phyloP scores from a whole-genome alignment of 1,284 basidiomycete species.

The Cystobasidium pallidum region DNA sequence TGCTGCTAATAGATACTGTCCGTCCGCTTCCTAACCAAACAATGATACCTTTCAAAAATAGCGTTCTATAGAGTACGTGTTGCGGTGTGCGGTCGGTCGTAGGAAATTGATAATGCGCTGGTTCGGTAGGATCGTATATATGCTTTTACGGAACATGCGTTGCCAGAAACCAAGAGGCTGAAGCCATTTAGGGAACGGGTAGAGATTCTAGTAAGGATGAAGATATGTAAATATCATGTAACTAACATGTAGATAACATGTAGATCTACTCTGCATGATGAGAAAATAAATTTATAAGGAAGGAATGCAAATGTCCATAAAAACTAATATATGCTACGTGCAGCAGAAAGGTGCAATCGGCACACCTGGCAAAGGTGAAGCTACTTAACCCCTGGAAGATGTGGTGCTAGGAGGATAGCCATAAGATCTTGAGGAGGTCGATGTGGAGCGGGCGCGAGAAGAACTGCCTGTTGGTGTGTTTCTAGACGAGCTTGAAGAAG shows the following conservation, averaged over 20 bases:
- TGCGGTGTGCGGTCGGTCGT: not conserved
- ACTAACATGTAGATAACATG: no score
- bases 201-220: no score
- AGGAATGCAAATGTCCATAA: not conserved
- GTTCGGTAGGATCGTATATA: not conserved
- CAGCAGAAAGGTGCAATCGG: not conserved
- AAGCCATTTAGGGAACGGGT: not conserved
- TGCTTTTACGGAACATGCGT: not conserved
- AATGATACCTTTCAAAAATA: not conserved
- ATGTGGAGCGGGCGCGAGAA: conserved; percentile 1
- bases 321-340: conserved; percentile 1
- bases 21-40: not conserved
- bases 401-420: conserved; percentile 24
- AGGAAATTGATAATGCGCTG: not conserved
- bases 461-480: conserved; percentile 10
- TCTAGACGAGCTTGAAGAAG: not conserved
- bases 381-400: not conserved
- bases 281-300: not conserved
- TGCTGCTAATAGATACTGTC: not conserved
- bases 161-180: not conserved
- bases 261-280: no score
- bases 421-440: conserved; percentile 2
- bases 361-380: not conserved
- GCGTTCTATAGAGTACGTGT: not conserved
- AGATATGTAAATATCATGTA: no score